Evolutionary conservation across 768 basidiomycete species (phyloP).

Genomic region (Lentinula guzmanii): DNA sequence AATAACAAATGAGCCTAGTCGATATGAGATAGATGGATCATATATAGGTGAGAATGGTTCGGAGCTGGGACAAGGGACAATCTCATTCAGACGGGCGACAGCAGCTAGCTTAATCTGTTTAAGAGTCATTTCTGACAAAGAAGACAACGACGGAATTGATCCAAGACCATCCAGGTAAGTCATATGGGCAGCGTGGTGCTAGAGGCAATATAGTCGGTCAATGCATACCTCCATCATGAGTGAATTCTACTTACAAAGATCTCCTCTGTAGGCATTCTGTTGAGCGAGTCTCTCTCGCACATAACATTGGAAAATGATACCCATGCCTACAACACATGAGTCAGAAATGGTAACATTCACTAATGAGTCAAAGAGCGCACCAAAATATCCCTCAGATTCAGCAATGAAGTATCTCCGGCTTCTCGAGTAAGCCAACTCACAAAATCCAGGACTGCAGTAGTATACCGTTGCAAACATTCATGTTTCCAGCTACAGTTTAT

Average conservation of each 20-base stretch:
- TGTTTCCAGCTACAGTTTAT: conserved; percentile 64
- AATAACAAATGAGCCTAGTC: conserved; percentile 73
- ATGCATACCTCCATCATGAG: not conserved
- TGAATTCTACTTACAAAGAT: conserved; percentile 57
- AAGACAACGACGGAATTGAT: conserved; percentile 66
- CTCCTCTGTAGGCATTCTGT: conserved; percentile 34
- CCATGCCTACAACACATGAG: conserved; percentile 64
- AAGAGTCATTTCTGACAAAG: conserved; percentile 56
- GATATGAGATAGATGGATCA: conserved; percentile 33
- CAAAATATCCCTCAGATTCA: conserved; percentile 83
- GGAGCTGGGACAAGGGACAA: conserved; percentile 42
- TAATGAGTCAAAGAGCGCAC: conserved; percentile 34
- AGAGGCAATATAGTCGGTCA: not conserved
- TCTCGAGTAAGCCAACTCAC: conserved; percentile 68
- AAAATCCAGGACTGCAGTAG: conserved; percentile 66
- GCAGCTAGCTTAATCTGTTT: conserved; percentile 59
- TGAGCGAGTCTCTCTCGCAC: conserved; percentile 21
- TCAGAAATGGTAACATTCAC: not conserved
- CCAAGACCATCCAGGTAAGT: conserved; percentile 85
- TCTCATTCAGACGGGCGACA: conserved; percentile 40
- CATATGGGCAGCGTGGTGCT: conserved; percentile 95
- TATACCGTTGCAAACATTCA: conserved; percentile 47
- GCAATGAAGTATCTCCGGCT: conserved; percentile 56
- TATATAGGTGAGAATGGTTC: conserved; percentile 19
- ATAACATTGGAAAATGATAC: conserved; percentile 77